Evolutionary conservation across 352 stramenopile genomes (phyloP).

Genomic region (Phytophthora pseudosyringae): DNA sequence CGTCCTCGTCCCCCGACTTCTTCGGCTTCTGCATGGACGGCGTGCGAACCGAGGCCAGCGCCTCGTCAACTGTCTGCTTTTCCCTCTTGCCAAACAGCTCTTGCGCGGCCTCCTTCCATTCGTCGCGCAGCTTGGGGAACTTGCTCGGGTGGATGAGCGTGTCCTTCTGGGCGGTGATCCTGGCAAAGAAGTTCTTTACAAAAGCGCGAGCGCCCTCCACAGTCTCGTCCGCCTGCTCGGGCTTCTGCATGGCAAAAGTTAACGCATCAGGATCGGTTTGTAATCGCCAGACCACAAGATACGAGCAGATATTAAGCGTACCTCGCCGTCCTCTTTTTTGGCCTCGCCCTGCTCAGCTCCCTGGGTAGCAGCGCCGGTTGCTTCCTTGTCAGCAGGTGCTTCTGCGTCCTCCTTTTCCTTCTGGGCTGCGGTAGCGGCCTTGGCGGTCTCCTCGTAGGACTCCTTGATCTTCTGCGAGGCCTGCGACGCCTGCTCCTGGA

Average conservation of each 20-base stretch:
- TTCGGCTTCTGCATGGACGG: slow-evolving; percentile 47
- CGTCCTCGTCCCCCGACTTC: slow-evolving; percentile 39
- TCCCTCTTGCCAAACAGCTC: slow-evolving; percentile 82
- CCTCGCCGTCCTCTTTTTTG: slow-evolving; percentile 32
- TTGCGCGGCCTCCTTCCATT: slow-evolving; percentile 76
- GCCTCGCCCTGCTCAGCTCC: slow-evolving; percentile 13
- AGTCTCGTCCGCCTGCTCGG: slow-evolving; percentile 37
- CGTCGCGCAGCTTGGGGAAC: slow-evolving; percentile 57
- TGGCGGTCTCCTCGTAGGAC: slow-evolving; percentile 44
- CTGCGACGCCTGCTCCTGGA: slow-evolving; percentile 58
- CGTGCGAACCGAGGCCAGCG: slow-evolving; percentile 70
- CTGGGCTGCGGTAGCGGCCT: slow-evolving; percentile 25
- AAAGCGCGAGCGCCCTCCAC: slow-evolving; percentile 52
- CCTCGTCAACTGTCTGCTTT: slow-evolving; percentile 78
- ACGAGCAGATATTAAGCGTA: slow-evolving; percentile 6
- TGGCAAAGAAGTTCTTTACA: slow-evolving; percentile 65
- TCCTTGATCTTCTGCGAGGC: slow-evolving; percentile 77
- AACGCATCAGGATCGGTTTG: slow-evolving; percentile 3
- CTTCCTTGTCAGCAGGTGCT: slow-evolving; percentile 2
- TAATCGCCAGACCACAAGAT: slow-evolving; percentile 2
- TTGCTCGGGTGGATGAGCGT: slow-evolving; percentile 66
- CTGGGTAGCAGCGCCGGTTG: slow-evolving; percentile 14
- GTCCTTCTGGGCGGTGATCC: slow-evolving; percentile 56
- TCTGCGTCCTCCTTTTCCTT: slow-evolving; percentile 28
- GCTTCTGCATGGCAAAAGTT: slow-evolving; percentile 18